Evolutionary conservation across 192 early-diverging fungal genomes (phyloP), one percentile per base, ranked within the genome.

Genomic region (Backusella australiensis): DNA sequence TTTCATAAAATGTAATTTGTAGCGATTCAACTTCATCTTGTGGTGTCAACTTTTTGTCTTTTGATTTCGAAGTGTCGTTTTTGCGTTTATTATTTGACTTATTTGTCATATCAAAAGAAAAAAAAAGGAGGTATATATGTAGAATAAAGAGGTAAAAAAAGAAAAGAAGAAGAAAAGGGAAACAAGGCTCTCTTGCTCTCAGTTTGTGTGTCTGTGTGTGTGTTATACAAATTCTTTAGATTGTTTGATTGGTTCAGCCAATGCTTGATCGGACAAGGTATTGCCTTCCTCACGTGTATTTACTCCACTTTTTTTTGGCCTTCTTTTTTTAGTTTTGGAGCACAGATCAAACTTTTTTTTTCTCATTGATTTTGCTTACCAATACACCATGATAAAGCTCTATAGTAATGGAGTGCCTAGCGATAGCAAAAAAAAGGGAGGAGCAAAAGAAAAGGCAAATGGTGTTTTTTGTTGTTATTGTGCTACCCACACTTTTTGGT

Each of bases 1-100:
- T 83, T 56, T 83, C 82, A 53, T 80, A 83, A 69, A 83, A 83
- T 15, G 82, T 83, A 53, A 83, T 83, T 77, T 83, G 82, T 29
- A 83, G 63, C 9, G 75, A 69, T 42, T 83, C 82, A 6, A 83
- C 41, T 42, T 83, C 82, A 68, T 83, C 79, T 23, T 83, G 78
- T 5, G 44, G 39, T 49, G 70, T 49, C 41, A 44, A 17, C 32
- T 71, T 71, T n/a, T 68, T 68, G 67, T 34, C 67, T 68, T 68
- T 68, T n/a, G 67, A 68, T 35, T 34, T 36, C 6, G 67, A 68
- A 35, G 29, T 7, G 17, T 68, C 35, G 36, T 36, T 29, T 36
- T 68, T 68, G 12, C 56, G 56, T 63, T 63, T 63, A 29, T 59
- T 59, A 59, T 26, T 59, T 59, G 56, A 59, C 23, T 59, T 59